These are phyloP conservation scores for Naganishia onofrii DNA, from an alignment of 768 basidiomycete species.

Conservation along the genomic window DNA sequence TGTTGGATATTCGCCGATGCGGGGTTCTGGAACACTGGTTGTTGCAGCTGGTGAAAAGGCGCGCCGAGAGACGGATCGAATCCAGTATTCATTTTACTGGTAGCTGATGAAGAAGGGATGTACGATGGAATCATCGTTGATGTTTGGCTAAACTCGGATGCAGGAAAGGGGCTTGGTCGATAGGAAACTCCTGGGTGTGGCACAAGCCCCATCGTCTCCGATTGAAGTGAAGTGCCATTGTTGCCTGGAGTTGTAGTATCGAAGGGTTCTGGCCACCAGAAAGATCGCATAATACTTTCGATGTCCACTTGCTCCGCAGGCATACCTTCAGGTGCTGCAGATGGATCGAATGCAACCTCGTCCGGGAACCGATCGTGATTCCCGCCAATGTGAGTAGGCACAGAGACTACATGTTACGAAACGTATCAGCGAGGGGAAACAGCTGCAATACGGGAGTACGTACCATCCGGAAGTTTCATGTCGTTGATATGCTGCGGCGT, in stretches of 20 bases:
- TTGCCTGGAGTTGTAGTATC: not conserved
- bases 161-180: not conserved
- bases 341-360: not conserved
- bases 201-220: not conserved
- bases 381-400: not conserved
- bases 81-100: slow-evolving; percentile 15
- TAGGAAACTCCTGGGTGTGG: not conserved
- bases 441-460: not conserved
- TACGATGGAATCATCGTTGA: not conserved
- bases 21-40: slow-evolving; percentile 7
- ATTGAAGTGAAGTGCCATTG: not conserved
- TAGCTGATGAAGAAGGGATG: not conserved
- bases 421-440: not conserved
- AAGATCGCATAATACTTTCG: slow-evolving; percentile 19
- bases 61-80: slow-evolving; percentile 20
- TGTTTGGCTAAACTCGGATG: not conserved
- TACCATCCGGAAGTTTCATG: slow-evolving; percentile 5
- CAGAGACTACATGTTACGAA: not conserved
- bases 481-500: not conserved
- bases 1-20: not conserved
- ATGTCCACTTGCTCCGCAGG: slow-evolving; percentile 9
- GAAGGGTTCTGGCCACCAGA: slow-evolving; percentile 22
- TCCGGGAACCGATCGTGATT: not conserved
- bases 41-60: slow-evolving; percentile 9
- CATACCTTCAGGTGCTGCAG: not conserved